Percentiles rank a stretch among this genome's conserved stretches.
Conservation (phyloP, 352 stramenopile species). For the Globisporangium polare region DNA sequence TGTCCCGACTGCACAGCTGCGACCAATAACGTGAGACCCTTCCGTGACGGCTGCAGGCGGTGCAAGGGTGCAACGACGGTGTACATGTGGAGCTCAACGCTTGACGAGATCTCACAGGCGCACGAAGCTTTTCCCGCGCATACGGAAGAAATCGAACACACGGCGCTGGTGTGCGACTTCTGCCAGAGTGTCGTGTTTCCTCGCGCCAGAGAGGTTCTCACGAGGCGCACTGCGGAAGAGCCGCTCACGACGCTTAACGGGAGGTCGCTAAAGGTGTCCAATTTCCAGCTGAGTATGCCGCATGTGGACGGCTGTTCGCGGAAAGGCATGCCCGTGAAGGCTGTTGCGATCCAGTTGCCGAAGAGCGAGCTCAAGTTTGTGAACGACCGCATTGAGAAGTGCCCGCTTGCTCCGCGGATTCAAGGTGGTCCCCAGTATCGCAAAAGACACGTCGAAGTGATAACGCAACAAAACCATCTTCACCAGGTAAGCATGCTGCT, state of each 20-base stretch:
- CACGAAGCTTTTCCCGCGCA: constrained; percentile 58
- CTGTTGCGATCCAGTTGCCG: constrained; percentile 61
- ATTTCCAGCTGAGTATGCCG: constrained; percentile 86
- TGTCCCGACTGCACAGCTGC: constrained; percentile 77
- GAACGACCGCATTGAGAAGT: constrained; percentile 71
- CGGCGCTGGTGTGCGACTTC: constrained; percentile 62
- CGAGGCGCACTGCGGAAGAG: constrained; percentile 45
- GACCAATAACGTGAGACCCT: constrained; percentile 80
- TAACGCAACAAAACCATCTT: constrained; percentile 73
- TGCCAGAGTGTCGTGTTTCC: constrained; percentile 78
- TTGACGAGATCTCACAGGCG: constrained; percentile 60
- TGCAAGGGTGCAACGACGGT: constrained; percentile 73
- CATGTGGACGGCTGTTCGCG: constrained; percentile 81
- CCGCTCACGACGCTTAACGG: constrained; percentile 48
- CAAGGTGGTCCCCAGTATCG: constrained; percentile 66
- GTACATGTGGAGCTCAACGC: constrained; percentile 67
- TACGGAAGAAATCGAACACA: constrained; percentile 73
- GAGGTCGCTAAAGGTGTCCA: constrained; percentile 69
- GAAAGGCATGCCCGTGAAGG: constrained; percentile 78
- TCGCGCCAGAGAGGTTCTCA: constrained; percentile 61
- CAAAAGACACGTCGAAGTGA: constrained; percentile 34
- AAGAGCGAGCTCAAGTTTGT: constrained; percentile 89
- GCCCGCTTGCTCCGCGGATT: constrained; percentile 49
- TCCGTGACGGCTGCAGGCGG: constrained; percentile 78
- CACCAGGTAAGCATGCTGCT: constrained; percentile 45